Base-by-base conservation (phyloP, 805 yeast genomes). In the Grigorovia transvaalensis region DNA sequence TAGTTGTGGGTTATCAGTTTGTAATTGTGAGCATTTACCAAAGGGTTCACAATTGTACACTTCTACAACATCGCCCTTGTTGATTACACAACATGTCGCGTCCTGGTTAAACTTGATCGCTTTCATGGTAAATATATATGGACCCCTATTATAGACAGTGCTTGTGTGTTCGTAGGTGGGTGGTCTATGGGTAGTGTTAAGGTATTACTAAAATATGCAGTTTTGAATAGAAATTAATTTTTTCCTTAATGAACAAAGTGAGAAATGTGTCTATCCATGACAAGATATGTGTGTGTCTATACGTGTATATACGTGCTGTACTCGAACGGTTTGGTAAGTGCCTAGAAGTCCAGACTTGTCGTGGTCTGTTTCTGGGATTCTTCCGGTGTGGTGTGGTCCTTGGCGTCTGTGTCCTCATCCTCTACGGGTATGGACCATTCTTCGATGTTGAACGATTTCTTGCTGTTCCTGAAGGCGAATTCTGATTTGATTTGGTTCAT, bases 341-440 rank as follows among this genome's bases (percentile, higher is more conserved):
- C 4, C 51, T 44, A 58, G 45, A 50, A 58, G 5, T 57, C 61
- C 17, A 58, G 29, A 18, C 40, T 38, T 17, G 23, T 43, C 18
- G 5, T 30, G 17, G 50, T 40, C 17, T 30, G 50, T 33, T 47
- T 42, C 23, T 19, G 44, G 30, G 7, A 40, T 23, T 42, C 38
- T 35, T 40, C 38, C 45, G 8, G 35, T 38, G 12, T 20, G n/a
- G 15, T 40, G 18, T 9, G 44, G 18, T 11, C 43, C 29, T 43
- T 44, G 2, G 43, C 45, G 18, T 18, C 49, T 38, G 52, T 41
- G 15, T 35, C 51, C 4, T 19, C 51, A 6, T 30, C 77, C 52
- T 89, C 96, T 2, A 91, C 96, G 0, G 99, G 98, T 49, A 93
- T 93, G n/a, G 96, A 88, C 96, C 96, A 93, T 61, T 83, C 88